These are phyloP conservation scores for Coemansia sp. DNA, from an alignment of 192 early-diverging fungal species.

Conservation along the genomic window DNA sequence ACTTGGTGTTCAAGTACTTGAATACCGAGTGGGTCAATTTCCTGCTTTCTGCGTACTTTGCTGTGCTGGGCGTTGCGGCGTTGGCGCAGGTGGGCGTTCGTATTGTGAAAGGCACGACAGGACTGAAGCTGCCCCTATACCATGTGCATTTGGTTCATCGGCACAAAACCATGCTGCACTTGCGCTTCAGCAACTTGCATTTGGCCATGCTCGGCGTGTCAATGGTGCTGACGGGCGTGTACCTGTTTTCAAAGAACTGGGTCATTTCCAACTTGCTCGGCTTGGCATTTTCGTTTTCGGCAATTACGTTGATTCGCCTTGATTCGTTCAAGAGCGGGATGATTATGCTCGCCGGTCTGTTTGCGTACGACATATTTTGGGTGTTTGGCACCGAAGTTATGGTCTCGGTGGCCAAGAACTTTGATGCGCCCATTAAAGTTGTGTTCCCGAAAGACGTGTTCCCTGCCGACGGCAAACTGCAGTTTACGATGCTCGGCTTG, in stretches of 20 bases:
- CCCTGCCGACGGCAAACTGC: conserved; percentile 32
- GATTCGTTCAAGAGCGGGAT: conserved; percentile 98
- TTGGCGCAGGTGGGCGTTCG: conserved; percentile 65
- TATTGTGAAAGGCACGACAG: conserved; percentile 50
- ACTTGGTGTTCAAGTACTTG: conserved; percentile 83
- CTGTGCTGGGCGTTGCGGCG: conserved; percentile 77
- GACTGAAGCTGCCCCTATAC: conserved; percentile 68
- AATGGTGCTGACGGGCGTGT: conserved; percentile 65
- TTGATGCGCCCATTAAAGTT: conserved; percentile 97
- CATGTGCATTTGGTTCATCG: conserved; percentile 61
- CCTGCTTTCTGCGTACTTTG: conserved; percentile 83
- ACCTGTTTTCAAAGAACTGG: conserved; percentile 90
- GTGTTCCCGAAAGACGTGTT: conserved; percentile 74
- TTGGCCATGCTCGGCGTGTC: conserved; percentile 59
- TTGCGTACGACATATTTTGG: conserved; percentile 98
- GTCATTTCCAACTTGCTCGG: conserved; percentile 86
- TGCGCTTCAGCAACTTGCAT: conserved; percentile 69
- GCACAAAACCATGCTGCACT: conserved; percentile 18
- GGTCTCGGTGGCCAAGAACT: conserved; percentile 94
- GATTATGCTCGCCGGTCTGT: conserved; percentile 85
- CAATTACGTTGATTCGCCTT: conserved; percentile 81
- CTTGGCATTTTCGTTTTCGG: conserved; percentile 80
- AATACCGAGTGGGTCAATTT: conserved; percentile 82
- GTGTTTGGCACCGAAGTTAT: conserved; percentile 99
- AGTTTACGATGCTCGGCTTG: conserved; percentile 92